Percentiles rank a stretch among this genome's conserved stretches.
phyloP scores from a whole-genome alignment of 2,329 filamentous ascomycete genomes.

The Penicillium sp. region DNA sequence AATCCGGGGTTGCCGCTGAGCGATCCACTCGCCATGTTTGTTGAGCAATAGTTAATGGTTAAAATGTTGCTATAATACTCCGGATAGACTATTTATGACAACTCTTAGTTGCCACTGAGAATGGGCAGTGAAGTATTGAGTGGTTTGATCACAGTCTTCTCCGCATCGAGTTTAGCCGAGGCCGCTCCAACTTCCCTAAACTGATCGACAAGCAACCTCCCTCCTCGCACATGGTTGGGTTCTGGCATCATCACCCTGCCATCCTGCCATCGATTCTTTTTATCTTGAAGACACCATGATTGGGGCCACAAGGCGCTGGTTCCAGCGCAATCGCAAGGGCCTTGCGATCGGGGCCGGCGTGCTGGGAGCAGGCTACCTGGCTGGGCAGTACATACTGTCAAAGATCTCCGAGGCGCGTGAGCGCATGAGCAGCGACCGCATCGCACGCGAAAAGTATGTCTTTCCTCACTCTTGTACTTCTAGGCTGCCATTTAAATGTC shows the following conservation, averaged over 20 bases:
- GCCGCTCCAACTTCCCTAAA: constrained; percentile 1
- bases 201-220: not conserved
- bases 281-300: constrained; percentile 58
- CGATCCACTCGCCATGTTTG: too few relatives aligned
- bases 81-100: too few relatives aligned
- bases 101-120: too few relatives aligned
- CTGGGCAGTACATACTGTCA: constrained; percentile 86
- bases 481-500: not conserved
- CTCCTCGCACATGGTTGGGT: not conserved
- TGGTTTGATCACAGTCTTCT: not conserved
- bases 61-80: too few relatives aligned
- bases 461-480: not conserved
- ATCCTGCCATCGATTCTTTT: constrained; percentile 8
- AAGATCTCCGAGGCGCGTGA: constrained; percentile 93
- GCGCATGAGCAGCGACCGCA: constrained; percentile 94
- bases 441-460: constrained; percentile 91
- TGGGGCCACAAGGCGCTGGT: constrained; percentile 81
- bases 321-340: constrained; percentile 87
- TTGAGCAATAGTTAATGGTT: not conserved
- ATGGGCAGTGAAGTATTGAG: not conserved
- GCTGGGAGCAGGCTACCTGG: constrained; percentile 86
- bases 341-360: constrained; percentile 87
- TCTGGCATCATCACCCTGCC: constrained; percentile 4
- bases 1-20: not conserved
- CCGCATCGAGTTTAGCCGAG: constrained; percentile 7